phyloP scores from a whole-genome alignment of 345 rosid genomes.

The Heritiera littoralis region DNA sequence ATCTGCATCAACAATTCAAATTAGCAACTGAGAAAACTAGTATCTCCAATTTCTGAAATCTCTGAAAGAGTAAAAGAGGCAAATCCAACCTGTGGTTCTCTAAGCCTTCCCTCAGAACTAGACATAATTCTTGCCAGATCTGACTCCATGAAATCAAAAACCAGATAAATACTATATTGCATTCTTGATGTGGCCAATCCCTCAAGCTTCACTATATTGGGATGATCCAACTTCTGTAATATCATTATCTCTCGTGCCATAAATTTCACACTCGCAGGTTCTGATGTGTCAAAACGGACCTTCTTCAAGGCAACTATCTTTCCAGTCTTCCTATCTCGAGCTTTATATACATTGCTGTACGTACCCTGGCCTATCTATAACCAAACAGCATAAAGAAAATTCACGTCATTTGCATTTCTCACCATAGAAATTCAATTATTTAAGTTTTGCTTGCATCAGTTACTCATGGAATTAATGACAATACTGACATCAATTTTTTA shows the following conservation, averaged over 20 bases:
- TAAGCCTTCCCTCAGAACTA: slow-evolving; percentile 46
- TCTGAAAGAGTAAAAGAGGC: not conserved
- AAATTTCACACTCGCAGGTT: slow-evolving; percentile 77
- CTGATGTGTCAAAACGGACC: slow-evolving; percentile 66
- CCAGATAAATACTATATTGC: slow-evolving; percentile 71
- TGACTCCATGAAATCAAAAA: slow-evolving; percentile 65
- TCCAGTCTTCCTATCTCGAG: slow-evolving; percentile 64
- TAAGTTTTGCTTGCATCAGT: not conserved
- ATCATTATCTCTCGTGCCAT: slow-evolving; percentile 73
- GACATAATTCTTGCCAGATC: slow-evolving; percentile 52
- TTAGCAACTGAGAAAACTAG: slow-evolving; percentile 8
- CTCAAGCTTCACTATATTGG: slow-evolving; percentile 68
- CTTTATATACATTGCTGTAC: slow-evolving; percentile 80
- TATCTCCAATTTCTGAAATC: slow-evolving; percentile 3
- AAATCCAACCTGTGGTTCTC: slow-evolving; percentile 58
- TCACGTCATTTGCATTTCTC: not conserved
- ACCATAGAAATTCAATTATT: not conserved
- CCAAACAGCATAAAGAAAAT: slow-evolving; percentile 17
- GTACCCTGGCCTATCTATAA: slow-evolving; percentile 62
- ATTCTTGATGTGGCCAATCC: slow-evolving; percentile 74
- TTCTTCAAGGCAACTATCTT: slow-evolving; percentile 80
- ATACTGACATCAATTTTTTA: not conserved
- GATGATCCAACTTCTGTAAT: slow-evolving; percentile 66
- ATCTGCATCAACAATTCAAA: slow-evolving; percentile 38
- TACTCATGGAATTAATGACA: not conserved